Conservation (phyloP, 768 basidiomycete genomes). For the Plicaturopsis crispa region DNA sequence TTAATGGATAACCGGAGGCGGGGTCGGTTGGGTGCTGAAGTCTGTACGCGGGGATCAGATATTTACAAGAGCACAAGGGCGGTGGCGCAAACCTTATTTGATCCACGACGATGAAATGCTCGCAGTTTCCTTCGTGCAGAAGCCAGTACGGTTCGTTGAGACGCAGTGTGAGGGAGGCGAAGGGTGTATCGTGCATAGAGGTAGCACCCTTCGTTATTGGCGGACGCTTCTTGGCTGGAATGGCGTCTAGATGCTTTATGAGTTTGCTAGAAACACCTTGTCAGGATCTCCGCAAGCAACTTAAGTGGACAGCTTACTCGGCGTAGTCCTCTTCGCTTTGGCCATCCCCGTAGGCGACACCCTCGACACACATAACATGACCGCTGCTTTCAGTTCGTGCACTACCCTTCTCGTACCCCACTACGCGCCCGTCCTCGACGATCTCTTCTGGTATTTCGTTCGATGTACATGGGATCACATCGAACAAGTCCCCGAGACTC, state of each 20-base stretch:
- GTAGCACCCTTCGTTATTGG: conserved; percentile 30
- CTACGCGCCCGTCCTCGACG: conserved; percentile 21
- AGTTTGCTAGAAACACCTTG: conserved; percentile 34
- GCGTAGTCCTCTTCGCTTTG: conserved; percentile 45
- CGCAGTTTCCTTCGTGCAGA: conserved; percentile 74
- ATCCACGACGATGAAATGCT: conserved; percentile 70
- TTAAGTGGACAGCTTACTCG: conserved; percentile 31
- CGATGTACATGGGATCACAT: conserved; percentile 54
- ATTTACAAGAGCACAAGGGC: conserved; percentile 1
- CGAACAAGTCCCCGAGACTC: conserved; percentile 56
- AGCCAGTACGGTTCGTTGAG: conserved; percentile 78
- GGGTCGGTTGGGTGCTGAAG: conserved; percentile 52
- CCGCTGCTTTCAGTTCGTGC: conserved; percentile 20
- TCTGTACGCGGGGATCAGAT: conserved; percentile 25
- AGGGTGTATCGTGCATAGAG: conserved; percentile 37
- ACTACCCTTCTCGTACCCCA: conserved; percentile 22
- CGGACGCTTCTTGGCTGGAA: conserved; percentile 21
- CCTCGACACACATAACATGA: conserved; percentile 57
- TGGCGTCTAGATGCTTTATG: conserved; percentile 27
- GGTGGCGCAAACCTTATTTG: conserved; percentile 50
- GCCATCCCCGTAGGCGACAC: conserved; percentile 49
- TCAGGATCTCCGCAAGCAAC: not conserved
- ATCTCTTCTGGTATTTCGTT: conserved; percentile 42
- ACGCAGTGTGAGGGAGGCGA: conserved; percentile 51
- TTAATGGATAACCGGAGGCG: conserved; percentile 55